These are phyloP conservation scores for Phalaenopsis aphrodite DNA, from an alignment of 106 monocot species.

Conservation along the genomic window DNA sequence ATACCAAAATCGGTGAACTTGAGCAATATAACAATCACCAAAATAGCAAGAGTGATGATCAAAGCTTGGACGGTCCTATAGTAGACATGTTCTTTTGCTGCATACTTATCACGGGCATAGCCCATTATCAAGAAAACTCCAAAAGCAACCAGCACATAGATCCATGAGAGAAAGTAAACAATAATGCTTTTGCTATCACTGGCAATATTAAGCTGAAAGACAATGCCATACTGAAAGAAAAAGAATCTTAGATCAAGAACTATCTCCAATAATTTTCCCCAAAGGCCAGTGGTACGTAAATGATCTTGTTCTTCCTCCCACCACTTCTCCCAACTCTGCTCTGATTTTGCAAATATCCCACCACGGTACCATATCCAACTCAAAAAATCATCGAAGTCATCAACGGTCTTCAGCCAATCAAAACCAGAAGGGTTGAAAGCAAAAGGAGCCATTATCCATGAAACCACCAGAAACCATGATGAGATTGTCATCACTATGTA, in stretches of 20 bases:
- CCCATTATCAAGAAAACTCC: conserved; percentile 54
- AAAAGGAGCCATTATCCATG: conserved; percentile 92
- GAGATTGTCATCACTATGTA: conserved; percentile 88
- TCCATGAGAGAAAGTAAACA: conserved; percentile 85
- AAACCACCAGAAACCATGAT: conserved; percentile 83
- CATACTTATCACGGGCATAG: conserved; percentile 60
- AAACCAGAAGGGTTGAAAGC: conserved; percentile 88
- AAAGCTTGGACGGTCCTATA: conserved; percentile 70
- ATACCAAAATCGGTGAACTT: conserved; percentile 54
- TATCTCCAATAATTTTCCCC: conserved; percentile 73
- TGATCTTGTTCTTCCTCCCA: conserved; percentile 92
- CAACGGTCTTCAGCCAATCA: conserved; percentile 91
- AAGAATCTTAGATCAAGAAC: conserved; percentile 78
- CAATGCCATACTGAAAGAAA: conserved; percentile 90
- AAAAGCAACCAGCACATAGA: conserved; percentile 44
- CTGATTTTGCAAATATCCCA: conserved; percentile 56
- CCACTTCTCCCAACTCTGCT: conserved; percentile 90
- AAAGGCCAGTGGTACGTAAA: conserved; percentile 74
- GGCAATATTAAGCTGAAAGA: conserved; percentile 67
- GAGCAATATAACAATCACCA: conserved; percentile 43
- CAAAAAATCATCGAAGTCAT: conserved; percentile 90
- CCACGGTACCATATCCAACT: conserved; percentile 86
- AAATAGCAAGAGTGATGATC: conserved; percentile 28
- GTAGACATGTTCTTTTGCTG: conserved; percentile 83
- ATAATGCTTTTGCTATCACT: conserved; percentile 47